Evolutionary conservation across 208 protist species (phyloP).

Genomic region (Phytomonas sp.): DNA sequence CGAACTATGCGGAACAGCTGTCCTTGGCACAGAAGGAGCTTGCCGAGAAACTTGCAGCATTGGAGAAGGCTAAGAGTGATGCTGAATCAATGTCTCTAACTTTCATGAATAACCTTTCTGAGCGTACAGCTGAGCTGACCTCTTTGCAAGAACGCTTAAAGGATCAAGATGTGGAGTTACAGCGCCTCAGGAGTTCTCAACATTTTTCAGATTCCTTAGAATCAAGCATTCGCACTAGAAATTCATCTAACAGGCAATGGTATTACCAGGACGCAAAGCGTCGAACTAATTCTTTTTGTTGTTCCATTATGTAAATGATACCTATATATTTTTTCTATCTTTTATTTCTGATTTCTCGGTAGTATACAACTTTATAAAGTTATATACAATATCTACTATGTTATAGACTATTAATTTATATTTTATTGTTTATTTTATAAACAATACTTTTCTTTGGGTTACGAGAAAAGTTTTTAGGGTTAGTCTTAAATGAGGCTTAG

Average conservation of each 20-base stretch:
- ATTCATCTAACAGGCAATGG: not conserved
- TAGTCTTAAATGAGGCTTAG: not conserved
- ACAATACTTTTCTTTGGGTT: not conserved
- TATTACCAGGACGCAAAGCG: not conserved
- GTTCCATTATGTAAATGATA: not conserved
- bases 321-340: constrained; percentile 1
- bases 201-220: not conserved
- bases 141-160: not conserved
- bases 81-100: not conserved
- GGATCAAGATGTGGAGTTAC: not conserved
- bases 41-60: constrained; percentile 2
- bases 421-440: constrained; percentile 4
- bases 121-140: constrained; percentile 1
- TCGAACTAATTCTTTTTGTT: not conserved
- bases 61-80: not conserved
- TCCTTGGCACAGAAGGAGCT: not conserved
- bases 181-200: not conserved
- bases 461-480: not conserved
- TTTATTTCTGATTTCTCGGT: constrained; percentile 11
- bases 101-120: not conserved
- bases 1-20: not conserved
- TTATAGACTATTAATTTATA: not conserved
- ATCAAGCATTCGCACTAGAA: not conserved
- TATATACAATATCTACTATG: not conserved
- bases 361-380: not conserved